phyloP scores from a whole-genome alignment of 148 eudicot species.

The Chenopodium suecicum region DNA sequence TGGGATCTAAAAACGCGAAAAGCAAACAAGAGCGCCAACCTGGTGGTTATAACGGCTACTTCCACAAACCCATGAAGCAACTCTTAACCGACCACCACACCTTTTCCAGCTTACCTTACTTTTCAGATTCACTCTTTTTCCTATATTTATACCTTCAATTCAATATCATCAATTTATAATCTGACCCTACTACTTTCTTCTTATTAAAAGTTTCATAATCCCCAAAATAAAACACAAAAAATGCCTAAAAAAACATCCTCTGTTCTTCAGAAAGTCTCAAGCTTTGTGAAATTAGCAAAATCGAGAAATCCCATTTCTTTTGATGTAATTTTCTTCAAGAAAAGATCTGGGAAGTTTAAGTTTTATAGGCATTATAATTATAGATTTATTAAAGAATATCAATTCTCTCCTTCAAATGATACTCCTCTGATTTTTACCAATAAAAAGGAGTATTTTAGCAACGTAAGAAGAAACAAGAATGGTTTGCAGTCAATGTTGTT shows the following conservation, averaged over 20 bases:
- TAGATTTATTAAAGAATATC: constrained; percentile 27
- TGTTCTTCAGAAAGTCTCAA: constrained; percentile 22
- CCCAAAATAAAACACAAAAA: neutral
- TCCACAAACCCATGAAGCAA: constrained; percentile 19
- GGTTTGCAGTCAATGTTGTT: constrained; percentile 1
- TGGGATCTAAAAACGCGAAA: constrained; percentile 13
- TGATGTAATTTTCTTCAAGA: constrained; percentile 16
- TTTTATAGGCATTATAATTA: constrained; percentile 21
- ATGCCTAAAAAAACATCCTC: constrained; percentile 17
- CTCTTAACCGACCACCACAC: constrained; percentile 21
- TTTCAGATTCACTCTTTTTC: neutral
- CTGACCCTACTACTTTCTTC: neutral
- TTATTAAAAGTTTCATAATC: neutral
- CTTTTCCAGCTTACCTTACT: constrained; percentile 19
- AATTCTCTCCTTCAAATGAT: constrained; percentile 20
- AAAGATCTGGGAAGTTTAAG: constrained; percentile 8
- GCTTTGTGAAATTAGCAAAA: constrained; percentile 20
- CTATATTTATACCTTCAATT: neutral
- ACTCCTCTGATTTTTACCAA: constrained; percentile 3
- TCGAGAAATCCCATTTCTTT: constrained; percentile 12
- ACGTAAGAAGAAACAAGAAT: neutral
- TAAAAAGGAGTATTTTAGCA: neutral
- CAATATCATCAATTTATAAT: too few species aligned
- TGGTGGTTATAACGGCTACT: constrained; percentile 30
- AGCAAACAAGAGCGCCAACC: constrained; percentile 26